These are phyloP conservation scores for Eucalyptus tenuipes DNA, from an alignment of 345 rosid species.

Conservation along the genomic window DNA sequence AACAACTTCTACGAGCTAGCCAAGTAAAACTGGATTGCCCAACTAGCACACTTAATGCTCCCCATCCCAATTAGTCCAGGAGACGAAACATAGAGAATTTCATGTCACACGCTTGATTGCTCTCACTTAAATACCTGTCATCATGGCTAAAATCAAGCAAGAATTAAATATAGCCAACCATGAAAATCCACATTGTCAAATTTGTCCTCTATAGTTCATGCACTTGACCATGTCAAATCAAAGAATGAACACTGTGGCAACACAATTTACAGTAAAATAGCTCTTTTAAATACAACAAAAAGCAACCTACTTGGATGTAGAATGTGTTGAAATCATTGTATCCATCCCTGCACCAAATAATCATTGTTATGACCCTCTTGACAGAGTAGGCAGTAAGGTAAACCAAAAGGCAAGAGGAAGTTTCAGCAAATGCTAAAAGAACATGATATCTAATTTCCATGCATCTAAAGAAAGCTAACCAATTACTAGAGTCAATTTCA, in stretches of 20 bases:
- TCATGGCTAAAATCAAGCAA: neutral
- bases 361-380: neutral
- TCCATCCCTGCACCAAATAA: slow-evolving; percentile 82
- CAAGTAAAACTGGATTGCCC: neutral
- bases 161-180: neutral
- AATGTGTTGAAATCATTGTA: slow-evolving; percentile 98
- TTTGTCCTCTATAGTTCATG: neutral
- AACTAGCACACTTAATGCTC: neutral
- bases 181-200: neutral
- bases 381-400: neutral
- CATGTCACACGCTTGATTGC: neutral
- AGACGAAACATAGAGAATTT: neutral
- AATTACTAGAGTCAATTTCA: neutral
- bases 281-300: neutral
- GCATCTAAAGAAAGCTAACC: neutral
- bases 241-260: neutral
- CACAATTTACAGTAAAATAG: neutral
- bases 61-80: neutral
- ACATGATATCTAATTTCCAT: neutral
- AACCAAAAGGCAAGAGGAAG: neutral
- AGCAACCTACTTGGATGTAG: slow-evolving; percentile 61
- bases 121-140: neutral
- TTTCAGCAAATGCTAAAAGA: neutral
- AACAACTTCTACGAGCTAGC: neutral
- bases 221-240: neutral